Base-by-base conservation (phyloP, 192 early-diverging fungal genomes). In the Umbelopsis ramanniana region DNA sequence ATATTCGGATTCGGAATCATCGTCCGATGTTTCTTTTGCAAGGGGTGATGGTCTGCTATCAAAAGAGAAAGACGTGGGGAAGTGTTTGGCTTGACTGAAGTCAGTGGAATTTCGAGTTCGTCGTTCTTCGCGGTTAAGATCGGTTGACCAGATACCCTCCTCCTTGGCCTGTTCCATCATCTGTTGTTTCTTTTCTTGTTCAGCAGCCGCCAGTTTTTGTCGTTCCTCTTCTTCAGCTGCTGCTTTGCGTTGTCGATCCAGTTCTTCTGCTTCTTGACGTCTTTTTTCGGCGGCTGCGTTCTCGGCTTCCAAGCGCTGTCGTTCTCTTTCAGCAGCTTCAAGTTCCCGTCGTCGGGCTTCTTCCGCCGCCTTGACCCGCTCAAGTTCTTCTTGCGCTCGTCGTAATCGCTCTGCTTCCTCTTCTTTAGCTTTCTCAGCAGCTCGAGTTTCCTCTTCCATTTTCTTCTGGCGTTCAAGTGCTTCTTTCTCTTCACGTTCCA, bases 401-500 rank as follows among this genome's bases (percentile, higher is more conserved):
- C 69, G 48, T 37, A 57, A 45, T 0, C 38, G 24, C 17, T 72
- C 75, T 9, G 66, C 29, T 68, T 76, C 75, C 35, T 63, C 29
- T 63, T 63, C 57, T 37, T 33, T 63, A 6, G 57, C 57, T 37
- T 37, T 6, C 26, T 63, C 57, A 37, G 57, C 57, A 63, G 57
- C 57, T 63, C 11, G 26, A 6, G 33, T 63, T 37, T 63, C 57
- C 33, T 63, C 46, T 52, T 76, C 68, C 55, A 75, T 60, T 46
- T 66, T 46, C 45, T 35, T 35, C 21, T 75, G 74, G 5, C 72
- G 48, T 45, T 69, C 46, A 17, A 29, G n/a, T 24, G 68, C 71
- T 48, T 69, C 48, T 35, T 19, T 40, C 54, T 53, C 66, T 46
- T 69, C 70, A 6, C 52, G 73, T 72, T 80, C 74, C 0, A 72